These are phyloP conservation scores for Leishmania tarentolae DNA, from an alignment of 208 protist species.

Conservation along the genomic window DNA sequence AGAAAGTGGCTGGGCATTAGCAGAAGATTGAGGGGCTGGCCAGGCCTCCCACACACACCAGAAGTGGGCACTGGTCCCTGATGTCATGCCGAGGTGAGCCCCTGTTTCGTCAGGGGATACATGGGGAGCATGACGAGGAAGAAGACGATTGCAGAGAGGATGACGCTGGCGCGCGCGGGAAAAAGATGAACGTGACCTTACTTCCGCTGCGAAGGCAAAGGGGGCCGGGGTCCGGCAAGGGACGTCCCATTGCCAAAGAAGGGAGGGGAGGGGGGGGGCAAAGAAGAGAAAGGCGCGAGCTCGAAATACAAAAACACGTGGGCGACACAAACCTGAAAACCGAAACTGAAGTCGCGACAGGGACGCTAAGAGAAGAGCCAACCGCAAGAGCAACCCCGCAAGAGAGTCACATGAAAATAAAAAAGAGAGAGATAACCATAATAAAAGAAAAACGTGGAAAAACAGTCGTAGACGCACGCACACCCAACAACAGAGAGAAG, in stretches of 20 bases:
- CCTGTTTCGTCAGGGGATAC: background rate
- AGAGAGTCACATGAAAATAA: background rate
- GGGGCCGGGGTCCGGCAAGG: background rate
- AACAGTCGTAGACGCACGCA: background rate
- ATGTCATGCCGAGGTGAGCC: background rate
- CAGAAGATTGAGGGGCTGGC: background rate
- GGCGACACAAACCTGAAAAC: background rate
- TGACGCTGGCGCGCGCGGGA: background rate
- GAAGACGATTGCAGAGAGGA: background rate
- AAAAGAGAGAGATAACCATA: no score
- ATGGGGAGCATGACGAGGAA: background rate
- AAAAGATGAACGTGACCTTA: background rate
- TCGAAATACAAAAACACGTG: background rate
- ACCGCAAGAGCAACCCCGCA: background rate
- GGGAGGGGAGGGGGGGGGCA: background rate
- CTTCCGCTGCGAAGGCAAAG: background rate
- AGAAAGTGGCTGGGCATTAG: background rate
- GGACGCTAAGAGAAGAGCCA: background rate
- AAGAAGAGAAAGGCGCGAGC: background rate
- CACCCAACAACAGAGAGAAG: background rate
- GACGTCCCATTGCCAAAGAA: background rate
- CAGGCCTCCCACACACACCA: background rate
- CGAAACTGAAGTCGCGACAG: background rate
- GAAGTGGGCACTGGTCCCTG: background rate
- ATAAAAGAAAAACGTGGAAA: background rate